phyloP scores from a whole-genome alignment of 345 rosid species.

The Clausena lansium region DNA sequence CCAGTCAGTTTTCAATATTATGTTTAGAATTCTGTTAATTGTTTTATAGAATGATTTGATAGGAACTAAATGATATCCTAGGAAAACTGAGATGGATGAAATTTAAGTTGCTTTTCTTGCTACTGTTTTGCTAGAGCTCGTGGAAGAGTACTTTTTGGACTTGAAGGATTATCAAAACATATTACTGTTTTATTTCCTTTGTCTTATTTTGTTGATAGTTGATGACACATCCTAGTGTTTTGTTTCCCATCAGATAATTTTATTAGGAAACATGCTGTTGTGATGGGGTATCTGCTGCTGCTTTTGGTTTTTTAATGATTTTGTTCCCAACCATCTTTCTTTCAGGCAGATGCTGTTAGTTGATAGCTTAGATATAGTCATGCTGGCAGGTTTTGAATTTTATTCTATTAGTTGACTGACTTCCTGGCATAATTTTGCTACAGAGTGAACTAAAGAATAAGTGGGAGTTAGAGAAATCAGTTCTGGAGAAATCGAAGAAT shows the following conservation, averaged over 20 bases:
- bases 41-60: not conserved
- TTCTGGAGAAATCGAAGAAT: slow-evolving; percentile 58
- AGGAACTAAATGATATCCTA: not conserved
- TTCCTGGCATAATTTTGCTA: slow-evolving; percentile 8
- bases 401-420: slow-evolving; percentile 3
- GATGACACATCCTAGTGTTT: not conserved
- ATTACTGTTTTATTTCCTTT: not conserved
- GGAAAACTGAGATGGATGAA: not conserved
- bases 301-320: not conserved
- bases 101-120: not conserved
- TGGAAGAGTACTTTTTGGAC: not conserved
- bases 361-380: not conserved
- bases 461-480: slow-evolving; percentile 64
- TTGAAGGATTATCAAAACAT: not conserved
- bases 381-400: not conserved
- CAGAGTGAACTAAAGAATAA: slow-evolving; percentile 69
- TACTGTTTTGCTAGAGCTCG: not conserved
- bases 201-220: not conserved
- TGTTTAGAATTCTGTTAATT: not conserved
- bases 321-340: not conserved
- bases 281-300: not conserved
- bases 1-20: not conserved
- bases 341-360: not conserved
- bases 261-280: not conserved
- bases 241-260: not conserved